A percentile compares a stretch with the other conserved stretches of the same genome.
Evolutionary conservation across 2,329 filamentous ascomycete genomes (phyloP).

Genomic region (Chaetomiaceae sp.): DNA sequence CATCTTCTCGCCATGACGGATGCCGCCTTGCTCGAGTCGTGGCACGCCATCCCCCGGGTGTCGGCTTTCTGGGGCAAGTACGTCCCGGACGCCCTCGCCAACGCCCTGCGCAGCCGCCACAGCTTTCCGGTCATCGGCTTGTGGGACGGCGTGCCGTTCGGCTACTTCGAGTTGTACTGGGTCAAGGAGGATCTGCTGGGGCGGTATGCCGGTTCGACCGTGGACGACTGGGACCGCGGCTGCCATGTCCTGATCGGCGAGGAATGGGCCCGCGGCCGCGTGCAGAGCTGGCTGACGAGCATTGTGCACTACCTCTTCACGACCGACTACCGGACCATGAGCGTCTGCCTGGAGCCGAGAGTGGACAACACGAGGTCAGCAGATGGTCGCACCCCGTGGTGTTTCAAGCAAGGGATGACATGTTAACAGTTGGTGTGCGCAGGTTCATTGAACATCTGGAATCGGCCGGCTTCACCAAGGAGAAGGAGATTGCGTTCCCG

Average conservation of each 20-base stretch:
- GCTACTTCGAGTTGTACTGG: conserved; percentile 98
- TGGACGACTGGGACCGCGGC: conserved; percentile 78
- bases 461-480: conserved; percentile 72
- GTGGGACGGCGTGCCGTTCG: conserved; percentile 93
- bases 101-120: conserved; percentile 60
- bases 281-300: conserved; percentile 75
- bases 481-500: conserved; percentile 78
- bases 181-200: conserved; percentile 85
- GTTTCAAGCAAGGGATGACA: conserved; percentile 2
- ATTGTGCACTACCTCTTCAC: conserved; percentile 81
- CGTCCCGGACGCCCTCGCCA: conserved; percentile 59
- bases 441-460: conserved; percentile 68
- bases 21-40: conserved; percentile 62
- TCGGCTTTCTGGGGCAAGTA: conserved; percentile 75
- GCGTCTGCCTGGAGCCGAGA: conserved; percentile 79
- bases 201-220: conserved; percentile 51
- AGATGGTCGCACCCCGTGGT: too few relatives aligned
- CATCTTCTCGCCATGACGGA: conserved; percentile 46
- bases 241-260: conserved; percentile 87
- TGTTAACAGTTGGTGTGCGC: conserved; percentile 3
- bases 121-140: conserved; percentile 87
- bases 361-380: conserved; percentile 83
- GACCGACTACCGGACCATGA: conserved; percentile 73
- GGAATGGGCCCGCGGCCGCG: conserved; percentile 80
- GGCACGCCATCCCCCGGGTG: conserved; percentile 85